These are phyloP conservation scores for Hypoxylon sp. DNA, from an alignment of 2,329 filamentous ascomycete genomes.

Conservation along the genomic window DNA sequence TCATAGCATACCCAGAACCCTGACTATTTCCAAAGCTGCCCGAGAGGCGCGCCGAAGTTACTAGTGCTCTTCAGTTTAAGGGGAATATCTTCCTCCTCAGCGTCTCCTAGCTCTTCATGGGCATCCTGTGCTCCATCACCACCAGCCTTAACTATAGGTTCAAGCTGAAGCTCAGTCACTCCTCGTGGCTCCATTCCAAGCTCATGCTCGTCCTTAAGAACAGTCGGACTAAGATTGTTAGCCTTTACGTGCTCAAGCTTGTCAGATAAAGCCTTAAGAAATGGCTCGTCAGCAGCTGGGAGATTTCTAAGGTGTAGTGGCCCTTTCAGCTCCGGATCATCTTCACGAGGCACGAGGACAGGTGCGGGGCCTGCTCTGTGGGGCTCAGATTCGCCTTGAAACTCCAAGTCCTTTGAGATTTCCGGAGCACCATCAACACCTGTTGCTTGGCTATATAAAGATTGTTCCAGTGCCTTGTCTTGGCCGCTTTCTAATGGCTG, in stretches of 20 bases:
- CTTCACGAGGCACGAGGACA: slow-evolving; percentile 58
- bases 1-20: slow-evolving; percentile 3
- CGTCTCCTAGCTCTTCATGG: slow-evolving; percentile 30
- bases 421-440: slow-evolving; percentile 24
- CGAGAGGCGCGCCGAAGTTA: slow-evolving; percentile 52
- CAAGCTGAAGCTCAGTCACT: slow-evolving; percentile 1
- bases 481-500: slow-evolving; percentile 42
- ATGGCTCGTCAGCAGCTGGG: slow-evolving; percentile 69
- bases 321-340: slow-evolving; percentile 64
- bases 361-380: slow-evolving; percentile 40
- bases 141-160: slow-evolving; percentile 20
- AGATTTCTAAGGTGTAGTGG: slow-evolving; percentile 70
- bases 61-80: slow-evolving; percentile 45
- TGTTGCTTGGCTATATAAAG: slow-evolving; percentile 11
- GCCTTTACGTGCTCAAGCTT: slow-evolving; percentile 66
- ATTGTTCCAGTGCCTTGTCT: slow-evolving; percentile 7
- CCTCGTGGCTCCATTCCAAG: slow-evolving; percentile 22
- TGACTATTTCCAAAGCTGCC: slow-evolving; percentile 39
- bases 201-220: slow-evolving; percentile 52
- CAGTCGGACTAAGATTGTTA: slow-evolving; percentile 63
- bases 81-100: slow-evolving; percentile 45
- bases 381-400: slow-evolving; percentile 7
- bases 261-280: slow-evolving; percentile 65
- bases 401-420: slow-evolving; percentile 32
- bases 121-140: slow-evolving; percentile 35